phyloP scores from a whole-genome alignment of 495 filamentous ascomycete genomes.

The Poronia punctata region DNA sequence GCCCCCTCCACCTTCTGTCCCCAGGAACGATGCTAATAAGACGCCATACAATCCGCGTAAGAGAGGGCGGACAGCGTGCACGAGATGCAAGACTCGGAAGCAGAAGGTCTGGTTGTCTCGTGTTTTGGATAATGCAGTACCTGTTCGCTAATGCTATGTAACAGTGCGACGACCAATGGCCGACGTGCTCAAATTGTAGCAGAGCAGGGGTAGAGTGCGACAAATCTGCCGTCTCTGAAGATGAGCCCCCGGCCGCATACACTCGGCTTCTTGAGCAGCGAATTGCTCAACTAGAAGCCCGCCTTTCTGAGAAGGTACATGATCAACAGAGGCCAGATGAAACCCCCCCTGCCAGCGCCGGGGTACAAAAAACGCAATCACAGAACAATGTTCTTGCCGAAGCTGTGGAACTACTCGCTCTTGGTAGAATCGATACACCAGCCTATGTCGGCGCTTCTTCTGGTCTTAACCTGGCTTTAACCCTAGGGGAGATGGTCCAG shows the following conservation, averaged over 20 bases:
- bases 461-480: slow-evolving; percentile 41
- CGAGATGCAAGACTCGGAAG: slow-evolving; percentile 46
- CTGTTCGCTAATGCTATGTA: not conserved
- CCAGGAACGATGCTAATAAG: slow-evolving; percentile 1
- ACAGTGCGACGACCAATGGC: slow-evolving; percentile 17
- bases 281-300: slow-evolving; percentile 38
- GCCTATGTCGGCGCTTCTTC: slow-evolving; percentile 50
- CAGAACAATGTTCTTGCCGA: slow-evolving; percentile 42
- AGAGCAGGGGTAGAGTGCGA: slow-evolving; percentile 43
- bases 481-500: slow-evolving; percentile 49
- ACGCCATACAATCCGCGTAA: slow-evolving; percentile 32
- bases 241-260: slow-evolving; percentile 27
- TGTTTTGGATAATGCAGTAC: not conserved
- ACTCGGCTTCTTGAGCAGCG: slow-evolving; percentile 43
- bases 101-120: slow-evolving; percentile 35
- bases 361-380: slow-evolving; percentile 21
- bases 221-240: slow-evolving; percentile 41
- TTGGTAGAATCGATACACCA: slow-evolving; percentile 38
- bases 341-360: slow-evolving; percentile 1
- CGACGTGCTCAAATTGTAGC: slow-evolving; percentile 44
- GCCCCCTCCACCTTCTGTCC: not conserved
- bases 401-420: slow-evolving; percentile 44
- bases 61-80: slow-evolving; percentile 45
- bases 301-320: slow-evolving; percentile 24
- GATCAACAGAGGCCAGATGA: slow-evolving; percentile 5